Evolutionary conservation across 2,329 filamentous ascomycete genomes (phyloP), one percentile per base, ranked within the genome.

Genomic region (Juglanconis juglandina): DNA sequence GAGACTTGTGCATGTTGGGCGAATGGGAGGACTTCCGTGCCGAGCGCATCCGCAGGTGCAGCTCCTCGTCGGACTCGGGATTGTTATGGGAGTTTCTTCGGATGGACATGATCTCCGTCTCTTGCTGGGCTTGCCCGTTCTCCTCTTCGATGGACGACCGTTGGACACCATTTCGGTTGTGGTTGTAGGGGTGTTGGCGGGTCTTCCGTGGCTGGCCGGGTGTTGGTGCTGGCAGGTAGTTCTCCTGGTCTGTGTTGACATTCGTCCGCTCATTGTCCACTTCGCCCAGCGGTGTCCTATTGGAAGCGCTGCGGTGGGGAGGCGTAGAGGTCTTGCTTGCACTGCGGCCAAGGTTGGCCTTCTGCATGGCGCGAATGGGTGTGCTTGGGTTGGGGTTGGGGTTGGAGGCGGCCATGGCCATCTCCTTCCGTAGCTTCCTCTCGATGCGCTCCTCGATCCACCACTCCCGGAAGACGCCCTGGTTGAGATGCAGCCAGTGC

Each of bases 401-500:
- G 63, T 61, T 63, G 61, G 61, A 64, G 9, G 75, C 75, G 59
- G 62, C 66, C 10, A 75, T 75, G 32, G 82, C 78, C 68, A 85
- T 77, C 71, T 88, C 84, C 71, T 83, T 85, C 51, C 84, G 77
- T 57, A 87, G 76, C 72, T 83, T 86, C 58, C 82, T 86, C 74
- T 92, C 89, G 60, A 94, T 78, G 70, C 92, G 90, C 77, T 94
- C 90, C 77, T 92, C 92, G 69, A 95, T 84, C 91, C 93, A 98
- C 95, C 95, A 99, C 76, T 98, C 92, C n/a, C 95, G 87, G 86
- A 99, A 99, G 41, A 90, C 88, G 41, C 90, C 90, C 76, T 99
- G 95, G 78, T 99, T 97, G 64, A 99, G 84, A 72, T 99, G 95
- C 58, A 99, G 84, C 95, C 95, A 99, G 77, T 99, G 95, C 77